Evolutionary conservation across 441 rosid species (phyloP).

Genomic region (Geranium incanum): DNA sequence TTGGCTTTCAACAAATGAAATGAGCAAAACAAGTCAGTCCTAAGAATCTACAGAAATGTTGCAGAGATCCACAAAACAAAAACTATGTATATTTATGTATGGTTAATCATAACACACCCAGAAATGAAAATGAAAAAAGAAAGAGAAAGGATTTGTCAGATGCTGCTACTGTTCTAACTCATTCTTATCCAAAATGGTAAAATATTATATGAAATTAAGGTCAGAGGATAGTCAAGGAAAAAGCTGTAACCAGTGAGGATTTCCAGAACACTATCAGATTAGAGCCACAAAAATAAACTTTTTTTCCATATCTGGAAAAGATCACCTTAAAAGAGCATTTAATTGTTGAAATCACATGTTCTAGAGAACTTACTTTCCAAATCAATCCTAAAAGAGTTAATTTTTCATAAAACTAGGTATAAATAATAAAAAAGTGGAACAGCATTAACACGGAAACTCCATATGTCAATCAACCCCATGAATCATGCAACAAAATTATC

Average conservation of each 20-base stretch:
- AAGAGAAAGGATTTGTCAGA: too few relatives aligned
- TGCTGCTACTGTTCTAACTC: too few relatives aligned
- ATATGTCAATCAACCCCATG: background rate
- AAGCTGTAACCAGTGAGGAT: constrained; percentile 2
- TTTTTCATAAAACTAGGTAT: background rate
- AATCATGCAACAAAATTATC: background rate
- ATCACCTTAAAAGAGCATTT: background rate
- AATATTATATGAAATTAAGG: background rate
- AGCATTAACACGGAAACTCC: background rate
- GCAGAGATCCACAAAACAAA: constrained; percentile 27
- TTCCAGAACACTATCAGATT: constrained; percentile 8
- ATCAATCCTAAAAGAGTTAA: background rate
- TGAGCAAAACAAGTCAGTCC: constrained; percentile 9
- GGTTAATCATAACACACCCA: background rate
- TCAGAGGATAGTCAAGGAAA: background rate
- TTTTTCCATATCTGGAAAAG: constrained; percentile 19
- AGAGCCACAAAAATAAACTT: constrained; percentile 12
- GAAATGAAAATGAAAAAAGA: background rate
- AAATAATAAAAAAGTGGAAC: background rate
- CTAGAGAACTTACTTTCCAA: constrained; percentile 13
- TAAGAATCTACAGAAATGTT: constrained; percentile 23
- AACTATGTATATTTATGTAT: background rate
- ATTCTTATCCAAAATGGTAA: too few relatives aligned
- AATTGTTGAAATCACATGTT: background rate
- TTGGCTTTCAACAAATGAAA: constrained; percentile 6